Base-by-base conservation (phyloP, 1,139 yeast genomes). In the Zhuliangozyma parablackwelliae region DNA sequence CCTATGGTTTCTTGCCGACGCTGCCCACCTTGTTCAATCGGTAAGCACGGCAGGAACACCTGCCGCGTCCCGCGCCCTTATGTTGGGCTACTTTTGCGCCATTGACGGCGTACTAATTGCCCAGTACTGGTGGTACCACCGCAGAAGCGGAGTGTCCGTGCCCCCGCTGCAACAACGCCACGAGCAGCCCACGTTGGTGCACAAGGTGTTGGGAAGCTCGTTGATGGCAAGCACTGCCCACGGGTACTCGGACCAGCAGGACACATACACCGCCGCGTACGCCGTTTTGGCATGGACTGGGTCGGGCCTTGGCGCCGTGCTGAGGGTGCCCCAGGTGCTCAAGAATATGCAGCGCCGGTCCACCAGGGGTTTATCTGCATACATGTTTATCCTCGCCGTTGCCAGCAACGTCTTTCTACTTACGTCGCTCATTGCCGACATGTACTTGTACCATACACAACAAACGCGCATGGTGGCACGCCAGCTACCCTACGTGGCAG, bases 1-100 rank as follows among this genome's bases (percentile, higher is more conserved):
- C 7, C 78, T 80, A 36, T 87, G 96, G 95, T 70, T 86, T 38
- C 54, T 76, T 29, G 97, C 96, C 6, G 97, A 90, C 56, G 60
- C 82, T n/a, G 71, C 90, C 3, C 83, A 88, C 40, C 66, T 89
- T 34, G 49, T 78, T 3, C 95, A 96, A 10, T 87, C 96, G 45
- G 45, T 86, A 2, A 54, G 87, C 38, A 88, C 94, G 3, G 66
- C 72, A 23, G 95, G 88, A 16, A 16, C 16, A 16, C 16, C 16
- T 42, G 63, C 88, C 51, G 72, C 78, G 28, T 8, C 12, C 11
- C 29, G 10, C n/a, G 12, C 28, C n/a, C 6, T 6, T 8, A 10
- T 26, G 3, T 8, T 34, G 2, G 45, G 73, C 2, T 89, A 88
- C 58, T 88, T 85, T 53, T 65, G 89, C 40, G 60, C 72, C 40